Evolutionary conservation across 805 yeast genomes (phyloP).

Genomic region (Candida silvicultrix): DNA sequence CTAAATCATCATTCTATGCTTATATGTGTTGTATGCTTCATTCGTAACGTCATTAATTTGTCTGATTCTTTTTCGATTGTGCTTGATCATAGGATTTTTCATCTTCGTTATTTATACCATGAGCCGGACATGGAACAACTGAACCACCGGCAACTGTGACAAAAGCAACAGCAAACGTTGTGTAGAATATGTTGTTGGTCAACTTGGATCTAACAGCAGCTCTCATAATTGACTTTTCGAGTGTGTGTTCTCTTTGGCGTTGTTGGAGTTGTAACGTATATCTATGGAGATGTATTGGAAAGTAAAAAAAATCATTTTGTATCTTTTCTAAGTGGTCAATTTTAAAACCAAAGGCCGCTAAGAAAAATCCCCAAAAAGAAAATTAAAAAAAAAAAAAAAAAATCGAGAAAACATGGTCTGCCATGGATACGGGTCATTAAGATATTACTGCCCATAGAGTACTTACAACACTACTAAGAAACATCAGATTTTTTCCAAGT

Average conservation of each 20-base stretch:
- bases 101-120: slow-evolving; percentile 33
- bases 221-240: no score
- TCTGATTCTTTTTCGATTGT: not conserved
- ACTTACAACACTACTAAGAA: no score
- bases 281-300: not conserved
- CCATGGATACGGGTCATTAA: not conserved
- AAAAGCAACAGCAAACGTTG: slow-evolving; percentile 59
- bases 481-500: no score
- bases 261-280: not conserved
- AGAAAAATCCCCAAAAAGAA: no score
- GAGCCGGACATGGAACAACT: slow-evolving; percentile 37
- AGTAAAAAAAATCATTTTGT: not conserved
- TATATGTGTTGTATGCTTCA: not conserved
- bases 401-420: not conserved
- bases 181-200: slow-evolving; percentile 46
- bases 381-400: no score
- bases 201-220: slow-evolving; percentile 48
- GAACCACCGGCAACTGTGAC: slow-evolving; percentile 37
- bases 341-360: no score
- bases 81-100: slow-evolving; percentile 21
- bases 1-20: not conserved
- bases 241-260: not conserved
- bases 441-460: no score
- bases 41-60: not conserved
- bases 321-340: not conserved